Base-by-base conservation (phyloP, 768 basidiomycete species). In the Tulasnella sp. region DNA sequence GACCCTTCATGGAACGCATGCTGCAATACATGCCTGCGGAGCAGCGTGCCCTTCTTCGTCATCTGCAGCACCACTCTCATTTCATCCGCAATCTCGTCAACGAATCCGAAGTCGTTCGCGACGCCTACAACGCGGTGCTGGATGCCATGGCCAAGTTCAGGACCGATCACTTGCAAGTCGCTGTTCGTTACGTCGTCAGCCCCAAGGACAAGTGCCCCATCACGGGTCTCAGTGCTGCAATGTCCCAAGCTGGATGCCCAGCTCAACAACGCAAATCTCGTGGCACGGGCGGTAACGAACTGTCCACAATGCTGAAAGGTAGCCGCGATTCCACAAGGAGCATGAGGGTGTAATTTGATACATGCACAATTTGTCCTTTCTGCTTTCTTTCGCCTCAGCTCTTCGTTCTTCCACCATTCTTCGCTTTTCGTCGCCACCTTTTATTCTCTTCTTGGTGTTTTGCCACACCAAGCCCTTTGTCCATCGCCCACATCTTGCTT, bases 1-100 rank as follows among this genome's bases (percentile, higher is more conserved):
- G 37, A 23, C 69, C 69, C 85, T 96, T 84, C 93, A 95, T 98
- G 87, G 88, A 95, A 69, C 93, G 95, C 79, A 91, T 98, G 83
- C 91, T 89, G 55, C 87, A 91, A 79, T 99, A 99, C 85, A 99
- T 99, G 97, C 96, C 96, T 0, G 92, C 92, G 20, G 89, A 89
- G 76, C 96, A 98, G 87, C 89, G 83, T 87, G 91, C 81, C 85
- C 89, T 84, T 92, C 92, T 79, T 85, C 88, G n/a, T 88, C 95
- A 74, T 90, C 93, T 74, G 84, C 87, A 69, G 84, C 86, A 78
- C 90, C 93, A 39, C 0, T 70, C 88, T 83, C 81, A 91, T 87
- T 55, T 93, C 89, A 84, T 94, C 16, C 88, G 93, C 42, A 82
- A 83, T 23, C 84, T 93, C 44, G 90, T 92, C 42, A 40, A 48